Evolutionary conservation across 441 rosid species (phyloP).

Genomic region (Adansonia rubrostipa): DNA sequence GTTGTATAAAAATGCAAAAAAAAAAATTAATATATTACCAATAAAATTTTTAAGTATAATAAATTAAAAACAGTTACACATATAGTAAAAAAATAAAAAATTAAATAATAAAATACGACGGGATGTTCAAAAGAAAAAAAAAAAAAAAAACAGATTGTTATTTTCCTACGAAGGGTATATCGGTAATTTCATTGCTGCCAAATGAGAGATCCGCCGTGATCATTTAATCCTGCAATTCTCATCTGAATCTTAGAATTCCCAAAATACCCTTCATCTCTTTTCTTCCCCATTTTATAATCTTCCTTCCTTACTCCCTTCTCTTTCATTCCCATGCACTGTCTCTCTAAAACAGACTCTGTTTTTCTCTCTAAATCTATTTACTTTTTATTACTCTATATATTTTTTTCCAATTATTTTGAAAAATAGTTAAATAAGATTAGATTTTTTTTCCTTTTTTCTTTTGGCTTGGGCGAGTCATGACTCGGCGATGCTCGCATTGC

Average conservation of each 20-base stretch:
- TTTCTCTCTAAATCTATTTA: not conserved
- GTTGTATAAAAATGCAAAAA: too few relatives aligned
- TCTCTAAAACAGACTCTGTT: not conserved
- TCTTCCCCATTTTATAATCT: constrained; percentile 4
- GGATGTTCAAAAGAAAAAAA: not conserved
- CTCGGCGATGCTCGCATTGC: constrained; percentile 97
- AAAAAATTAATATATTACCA: too few relatives aligned
- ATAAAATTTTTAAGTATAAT: too few relatives aligned
- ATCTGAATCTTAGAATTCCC: not conserved
- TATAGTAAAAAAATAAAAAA: not conserved
- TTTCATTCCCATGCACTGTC: constrained; percentile 22
- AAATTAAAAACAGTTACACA: not conserved
- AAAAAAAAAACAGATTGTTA: constrained; percentile 20
- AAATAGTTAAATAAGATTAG: not conserved
- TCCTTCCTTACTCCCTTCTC: not conserved
- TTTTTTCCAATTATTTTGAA: not conserved
- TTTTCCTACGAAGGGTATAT: constrained; percentile 28
- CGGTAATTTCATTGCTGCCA: not conserved
- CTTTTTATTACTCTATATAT: not conserved
- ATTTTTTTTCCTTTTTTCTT: not conserved
- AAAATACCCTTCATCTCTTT: constrained; percentile 21
- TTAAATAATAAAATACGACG: too few relatives aligned
- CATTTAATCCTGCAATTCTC: constrained; percentile 17
- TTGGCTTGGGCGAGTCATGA: constrained; percentile 46
- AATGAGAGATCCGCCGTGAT: constrained; percentile 36